These are phyloP conservation scores for Diplodia scrobiculata DNA, from an alignment of 2,329 filamentous ascomycete genomes.

Conservation along the genomic window DNA sequence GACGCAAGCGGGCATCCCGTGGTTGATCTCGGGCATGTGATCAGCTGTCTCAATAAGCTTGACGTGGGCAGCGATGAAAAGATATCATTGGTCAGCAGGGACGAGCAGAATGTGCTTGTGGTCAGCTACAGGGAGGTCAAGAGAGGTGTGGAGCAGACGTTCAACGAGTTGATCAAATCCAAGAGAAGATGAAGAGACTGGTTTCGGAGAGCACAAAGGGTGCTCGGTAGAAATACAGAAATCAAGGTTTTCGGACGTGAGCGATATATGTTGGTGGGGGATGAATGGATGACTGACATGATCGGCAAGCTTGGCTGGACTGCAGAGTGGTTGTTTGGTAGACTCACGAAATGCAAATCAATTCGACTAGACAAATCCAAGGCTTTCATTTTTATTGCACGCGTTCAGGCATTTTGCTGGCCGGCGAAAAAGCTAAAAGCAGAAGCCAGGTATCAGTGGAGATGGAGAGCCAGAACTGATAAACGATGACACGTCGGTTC, in stretches of 20 bases:
- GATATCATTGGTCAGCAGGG: constrained; percentile 80
- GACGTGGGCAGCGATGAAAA: constrained; percentile 88
- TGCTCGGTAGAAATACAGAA: constrained; percentile 7
- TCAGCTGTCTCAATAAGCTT: constrained; percentile 85
- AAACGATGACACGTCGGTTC: not conserved
- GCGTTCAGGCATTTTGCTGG: not conserved
- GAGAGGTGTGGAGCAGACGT: constrained; percentile 62
- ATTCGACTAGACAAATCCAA: not conserved
- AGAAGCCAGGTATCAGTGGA: no score
- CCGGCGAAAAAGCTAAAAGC: no score
- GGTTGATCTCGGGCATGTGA: constrained; percentile 82
- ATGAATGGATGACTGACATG: constrained; percentile 20
- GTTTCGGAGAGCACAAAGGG: not conserved
- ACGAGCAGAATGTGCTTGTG: constrained; percentile 86
- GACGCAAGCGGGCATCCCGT: constrained; percentile 81
- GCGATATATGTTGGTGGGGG: not conserved
- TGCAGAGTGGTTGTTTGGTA: constrained; percentile 18
- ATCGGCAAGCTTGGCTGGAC: constrained; percentile 14
- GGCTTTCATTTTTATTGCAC: no score
- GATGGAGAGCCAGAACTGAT: not conserved
- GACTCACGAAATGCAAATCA: constrained; percentile 18
- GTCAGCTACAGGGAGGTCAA: constrained; percentile 89
- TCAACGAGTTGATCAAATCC: constrained; percentile 58
- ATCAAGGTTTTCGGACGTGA: not conserved
- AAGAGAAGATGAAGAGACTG: constrained; percentile 26